Base-by-base conservation (phyloP, 176 grass and related monocot species). In the Paspalum vaginatum region DNA sequence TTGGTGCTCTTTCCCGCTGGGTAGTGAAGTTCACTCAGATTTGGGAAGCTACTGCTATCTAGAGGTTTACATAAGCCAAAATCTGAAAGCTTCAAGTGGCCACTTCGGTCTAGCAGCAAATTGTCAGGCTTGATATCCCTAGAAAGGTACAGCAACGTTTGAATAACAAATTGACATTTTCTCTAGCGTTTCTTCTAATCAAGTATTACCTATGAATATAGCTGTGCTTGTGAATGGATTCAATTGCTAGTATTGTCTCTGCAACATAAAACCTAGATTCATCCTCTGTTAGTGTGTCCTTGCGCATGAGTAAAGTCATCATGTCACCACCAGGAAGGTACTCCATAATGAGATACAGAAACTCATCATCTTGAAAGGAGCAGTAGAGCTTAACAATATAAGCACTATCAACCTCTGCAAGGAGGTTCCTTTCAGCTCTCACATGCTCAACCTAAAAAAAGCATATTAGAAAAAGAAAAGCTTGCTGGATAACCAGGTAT, bases 71-170 rank as follows among this genome's bases (percentile, higher is more conserved):
- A 98, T 88, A 98, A 83, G 22, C 92, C 92, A 78, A 98, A 98
- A 89, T 98, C 95, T 53, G 95, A 98, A 80, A 98, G 89, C 79
- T 98, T 98, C 76, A 98, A 86, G 74, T 98, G 92, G 9, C 95
- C 95, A 80, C 84, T 86, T 80, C 66, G 86, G 37, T 98, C 95
- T 88, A 98, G 87, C 81, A 98, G 89, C 65, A 98, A 85, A 86
- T 98, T 98, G 26, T 98, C 95, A 20, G 95, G 95, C 76, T 98
- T 98, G 75, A 98, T 98, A 85, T 98, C 95, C 92, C 95, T 98
- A 77, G 56, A 91, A 89, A 83, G 42, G 64, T 77, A 70, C 44
- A 85, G 59, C 48, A 69, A 88, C 72, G 66, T 67, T 48, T 69
- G 50, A 76, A 38, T 49, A 43, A 45, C 65, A 57, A 66, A 60